These are phyloP conservation scores for Amniculicola lignicola DNA, from an alignment of 495 filamentous ascomycete species.

Conservation along the genomic window DNA sequence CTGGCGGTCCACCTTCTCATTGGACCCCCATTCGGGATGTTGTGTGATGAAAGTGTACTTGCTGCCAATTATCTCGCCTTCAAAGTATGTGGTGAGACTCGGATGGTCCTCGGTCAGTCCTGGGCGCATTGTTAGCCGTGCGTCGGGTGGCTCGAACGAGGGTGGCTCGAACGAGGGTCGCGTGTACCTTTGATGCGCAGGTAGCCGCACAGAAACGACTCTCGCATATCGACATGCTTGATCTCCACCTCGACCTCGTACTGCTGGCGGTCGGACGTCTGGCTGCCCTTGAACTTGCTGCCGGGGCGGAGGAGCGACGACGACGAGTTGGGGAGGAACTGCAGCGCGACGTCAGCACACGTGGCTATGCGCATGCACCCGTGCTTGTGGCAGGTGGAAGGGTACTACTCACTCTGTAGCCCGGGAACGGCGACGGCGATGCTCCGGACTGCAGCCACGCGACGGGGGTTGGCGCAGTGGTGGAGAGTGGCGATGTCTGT, in stretches of 20 bases:
- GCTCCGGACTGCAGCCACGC: conserved; percentile 17
- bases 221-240: conserved; percentile 90
- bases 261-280: conserved; percentile 82
- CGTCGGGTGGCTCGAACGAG: background rate
- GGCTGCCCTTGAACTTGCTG: conserved; percentile 83
- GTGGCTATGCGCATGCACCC: background rate
- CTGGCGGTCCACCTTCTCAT: conserved; percentile 84
- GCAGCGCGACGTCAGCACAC: conserved; percentile 10
- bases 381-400: background rate
- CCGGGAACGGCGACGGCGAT: conserved; percentile 28
- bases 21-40: conserved; percentile 87
- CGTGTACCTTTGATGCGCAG: conserved; percentile 87
- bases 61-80: conserved; percentile 95
- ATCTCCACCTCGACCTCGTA: conserved; percentile 97
- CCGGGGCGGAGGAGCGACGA: conserved; percentile 86
- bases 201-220: conserved; percentile 95
- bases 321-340: conserved; percentile 61
- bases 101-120: conserved; percentile 94
- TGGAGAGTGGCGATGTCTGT: conserved; percentile 22
- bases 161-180: background rate
- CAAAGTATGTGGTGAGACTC: conserved; percentile 95
- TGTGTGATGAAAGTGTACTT: conserved; percentile 92
- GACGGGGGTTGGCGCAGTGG: conserved; percentile 15
- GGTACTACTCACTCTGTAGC: conserved; percentile 26
- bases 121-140: conserved; percentile 45